Conservation (phyloP, 345 rosid genomes). For the Theobroma cacao region DNA sequence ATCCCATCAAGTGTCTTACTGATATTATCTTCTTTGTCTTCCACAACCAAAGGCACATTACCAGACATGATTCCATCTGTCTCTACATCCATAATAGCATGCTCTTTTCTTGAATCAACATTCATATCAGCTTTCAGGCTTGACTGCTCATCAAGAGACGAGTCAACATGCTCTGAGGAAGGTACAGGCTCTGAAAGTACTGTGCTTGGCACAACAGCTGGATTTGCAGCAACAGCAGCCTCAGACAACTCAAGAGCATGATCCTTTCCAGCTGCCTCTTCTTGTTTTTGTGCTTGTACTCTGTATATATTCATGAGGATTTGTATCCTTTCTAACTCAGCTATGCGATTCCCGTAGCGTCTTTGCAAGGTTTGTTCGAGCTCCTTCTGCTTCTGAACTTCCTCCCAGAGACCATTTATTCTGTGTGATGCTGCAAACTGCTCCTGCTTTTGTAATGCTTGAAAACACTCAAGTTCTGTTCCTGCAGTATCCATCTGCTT, state of each 20-base stretch:
- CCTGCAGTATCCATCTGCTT: constrained; percentile 86
- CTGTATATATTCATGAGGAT: constrained; percentile 39
- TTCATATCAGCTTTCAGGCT: constrained; percentile 14
- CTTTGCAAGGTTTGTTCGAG: constrained; percentile 70
- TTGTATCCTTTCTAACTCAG: constrained; percentile 60
- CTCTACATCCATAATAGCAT: background rate
- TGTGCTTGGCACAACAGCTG: constrained; percentile 20
- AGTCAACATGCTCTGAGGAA: constrained; percentile 21
- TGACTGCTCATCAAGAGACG: constrained; percentile 10
- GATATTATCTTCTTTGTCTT: constrained; percentile 17
- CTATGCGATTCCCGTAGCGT: constrained; percentile 61
- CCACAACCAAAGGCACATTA: constrained; percentile 6
- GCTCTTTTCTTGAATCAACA: constrained; percentile 20
- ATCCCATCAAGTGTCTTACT: background rate
- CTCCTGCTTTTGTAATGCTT: constrained; percentile 91
- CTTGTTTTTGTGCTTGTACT: constrained; percentile 52
- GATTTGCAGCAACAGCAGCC: constrained; percentile 24
- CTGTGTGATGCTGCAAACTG: constrained; percentile 83
- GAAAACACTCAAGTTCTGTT: constrained; percentile 91
- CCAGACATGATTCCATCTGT: constrained; percentile 17
- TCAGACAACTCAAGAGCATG: constrained; percentile 20
- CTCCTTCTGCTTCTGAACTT: constrained; percentile 89
- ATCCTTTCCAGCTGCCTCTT: constrained; percentile 44
- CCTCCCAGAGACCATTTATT: constrained; percentile 76
- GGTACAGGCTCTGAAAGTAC: constrained; percentile 17